These are phyloP conservation scores for Talaromyces sp. DNA, from an alignment of 2,329 filamentous ascomycete species.

Conservation along the genomic window DNA sequence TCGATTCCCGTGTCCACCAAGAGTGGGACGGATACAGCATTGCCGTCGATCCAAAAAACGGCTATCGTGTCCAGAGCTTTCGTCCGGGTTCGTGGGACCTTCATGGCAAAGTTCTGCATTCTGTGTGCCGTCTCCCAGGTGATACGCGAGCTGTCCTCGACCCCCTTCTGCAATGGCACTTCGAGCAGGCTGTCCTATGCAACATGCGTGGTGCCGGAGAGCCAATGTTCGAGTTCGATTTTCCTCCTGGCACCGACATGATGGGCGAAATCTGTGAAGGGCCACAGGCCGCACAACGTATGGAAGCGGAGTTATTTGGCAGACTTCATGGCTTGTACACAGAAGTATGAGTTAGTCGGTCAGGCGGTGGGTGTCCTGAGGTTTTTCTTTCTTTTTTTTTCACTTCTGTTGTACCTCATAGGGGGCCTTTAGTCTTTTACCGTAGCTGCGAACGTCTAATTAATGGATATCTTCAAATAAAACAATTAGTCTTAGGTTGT, in stretches of 20 bases:
- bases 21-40: conserved; percentile 1
- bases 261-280: conserved; percentile 7
- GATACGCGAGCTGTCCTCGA: conserved; percentile 5
- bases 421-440: too few relatives aligned
- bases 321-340: neutral
- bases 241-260: conserved; percentile 14
- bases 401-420: too few relatives aligned
- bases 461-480: too few relatives aligned
- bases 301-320: neutral
- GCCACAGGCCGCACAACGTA: neutral
- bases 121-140: neutral
- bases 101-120: conserved; percentile 1
- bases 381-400: too few relatives aligned
- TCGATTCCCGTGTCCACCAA: neutral
- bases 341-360: too few relatives aligned
- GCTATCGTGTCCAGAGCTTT: conserved; percentile 5
- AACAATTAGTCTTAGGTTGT: too few relatives aligned
- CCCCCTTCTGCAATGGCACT: conserved; percentile 11
- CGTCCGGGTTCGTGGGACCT: neutral
- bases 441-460: too few relatives aligned
- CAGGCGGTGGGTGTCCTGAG: too few relatives aligned
- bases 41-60: conserved; percentile 8
- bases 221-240: conserved; percentile 13
- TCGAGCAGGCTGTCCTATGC: conserved; percentile 10
- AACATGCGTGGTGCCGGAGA: conserved; percentile 12